These are phyloP conservation scores for Tolypocladium ovalisporum DNA, from an alignment of 2,329 filamentous ascomycete genomes.

Conservation along the genomic window DNA sequence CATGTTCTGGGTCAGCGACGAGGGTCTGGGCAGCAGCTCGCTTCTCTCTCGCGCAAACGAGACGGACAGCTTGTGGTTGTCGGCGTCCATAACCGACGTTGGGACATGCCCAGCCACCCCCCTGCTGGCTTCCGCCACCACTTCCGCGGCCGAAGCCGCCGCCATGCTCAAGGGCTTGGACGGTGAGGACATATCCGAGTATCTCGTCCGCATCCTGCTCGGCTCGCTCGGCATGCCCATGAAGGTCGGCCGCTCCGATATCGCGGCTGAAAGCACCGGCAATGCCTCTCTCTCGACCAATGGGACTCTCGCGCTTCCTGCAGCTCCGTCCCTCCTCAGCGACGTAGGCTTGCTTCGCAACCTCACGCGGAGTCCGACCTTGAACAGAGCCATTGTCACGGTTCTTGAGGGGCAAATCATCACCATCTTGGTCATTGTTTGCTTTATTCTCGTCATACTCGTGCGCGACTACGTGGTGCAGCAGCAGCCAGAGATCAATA, in stretches of 20 bases:
- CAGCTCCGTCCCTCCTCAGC: slow-evolving; percentile 37
- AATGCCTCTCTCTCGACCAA: slow-evolving; percentile 7
- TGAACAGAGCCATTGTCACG: slow-evolving; percentile 74
- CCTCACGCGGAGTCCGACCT: slow-evolving; percentile 54
- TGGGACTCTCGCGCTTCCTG: slow-evolving; percentile 1
- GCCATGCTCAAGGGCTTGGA: slow-evolving; percentile 17
- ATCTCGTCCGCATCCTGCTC: slow-evolving; percentile 18
- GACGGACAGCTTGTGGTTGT: slow-evolving; percentile 16
- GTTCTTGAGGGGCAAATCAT: slow-evolving; percentile 89
- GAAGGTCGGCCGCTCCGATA: slow-evolving; percentile 10
- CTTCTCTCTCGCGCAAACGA: slow-evolving; percentile 14
- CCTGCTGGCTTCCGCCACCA: slow-evolving; percentile 19
- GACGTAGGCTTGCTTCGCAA: slow-evolving; percentile 46
- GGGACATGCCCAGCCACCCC: slow-evolving; percentile 24
- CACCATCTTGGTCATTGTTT: slow-evolving; percentile 80
- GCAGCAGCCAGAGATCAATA: slow-evolving; percentile 86
- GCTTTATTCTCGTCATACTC: slow-evolving; percentile 92
- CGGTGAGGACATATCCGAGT: slow-evolving; percentile 20
- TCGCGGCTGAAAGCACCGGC: slow-evolving; percentile 1
- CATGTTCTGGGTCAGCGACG: slow-evolving; percentile 90
- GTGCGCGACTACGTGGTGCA: slow-evolving; percentile 98
- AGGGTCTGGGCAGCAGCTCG: slow-evolving; percentile 37
- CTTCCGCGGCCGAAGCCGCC: slow-evolving; percentile 18
- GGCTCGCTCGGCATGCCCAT: slow-evolving; percentile 16
- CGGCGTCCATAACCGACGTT: slow-evolving; percentile 13